Base-by-base conservation (phyloP, 148 eudicot genomes). In the Polygonum aviculare region DNA sequence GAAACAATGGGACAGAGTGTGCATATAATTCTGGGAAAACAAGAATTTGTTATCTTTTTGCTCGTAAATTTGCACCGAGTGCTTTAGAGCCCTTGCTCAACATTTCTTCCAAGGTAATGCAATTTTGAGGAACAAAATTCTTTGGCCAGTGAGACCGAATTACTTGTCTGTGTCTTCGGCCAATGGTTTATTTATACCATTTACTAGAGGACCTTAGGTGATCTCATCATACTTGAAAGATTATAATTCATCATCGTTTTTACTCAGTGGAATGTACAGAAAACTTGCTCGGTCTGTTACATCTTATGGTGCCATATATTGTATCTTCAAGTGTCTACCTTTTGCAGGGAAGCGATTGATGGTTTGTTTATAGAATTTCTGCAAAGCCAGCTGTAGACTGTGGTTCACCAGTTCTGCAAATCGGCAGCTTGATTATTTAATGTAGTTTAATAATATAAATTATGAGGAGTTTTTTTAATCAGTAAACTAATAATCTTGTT, bases 1-100 rank as follows among this genome's bases (percentile, higher is more conserved):
- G 98, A 77, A 87, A 82, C 60, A 91, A 89, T 74, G 92, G 92
- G 67, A 87, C 92, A n/a, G 57, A 48, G 22, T 93, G 96, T 82
- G 76, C 78, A 21, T 91, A 91, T 81, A 89, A 91, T 59, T 79
- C 70, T 0, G 74, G 41, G 40, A 80, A 62, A 52, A 87, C 87
- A 12, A 22, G 76, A 9, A 4, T 84, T 16, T 92, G 97, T 78
- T 82, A 86, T 77, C 87, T 93, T 18, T 93, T 93, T 83, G 98
- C 98, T 73, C 86, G 98, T 21, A 93, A 93, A 79, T 93, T 93
- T 82, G 81, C 81, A 70, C 88, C 87, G 0, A 85, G 83, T 78
- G 85, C 96, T 10, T 62, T 93, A 54, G 91, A 80, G 74, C 90
- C 96, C 44, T 89, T 93, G 76, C 83, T 93, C 21, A 76, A 82